Evolutionary conservation across 192 early-diverging fungal species (phyloP).

Genomic region (Backusella sp.): DNA sequence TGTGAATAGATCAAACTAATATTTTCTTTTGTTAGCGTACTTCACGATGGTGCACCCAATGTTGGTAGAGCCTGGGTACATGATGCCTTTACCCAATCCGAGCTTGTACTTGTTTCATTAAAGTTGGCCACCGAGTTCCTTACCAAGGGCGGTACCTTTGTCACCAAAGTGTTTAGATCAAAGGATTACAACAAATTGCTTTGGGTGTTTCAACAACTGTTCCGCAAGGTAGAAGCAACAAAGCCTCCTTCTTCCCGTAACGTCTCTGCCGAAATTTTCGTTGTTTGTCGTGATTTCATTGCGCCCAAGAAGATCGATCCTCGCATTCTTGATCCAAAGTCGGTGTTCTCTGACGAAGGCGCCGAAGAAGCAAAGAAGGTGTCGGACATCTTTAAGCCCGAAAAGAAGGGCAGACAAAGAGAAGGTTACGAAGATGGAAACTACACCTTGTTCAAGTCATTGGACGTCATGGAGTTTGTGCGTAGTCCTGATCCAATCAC

Average conservation of each 20-base stretch:
- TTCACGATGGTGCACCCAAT: constrained; percentile 99
- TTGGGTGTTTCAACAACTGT: constrained; percentile 98
- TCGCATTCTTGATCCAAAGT: constrained; percentile 86
- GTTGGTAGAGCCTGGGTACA: constrained; percentile 95
- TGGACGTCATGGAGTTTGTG: constrained; percentile 80
- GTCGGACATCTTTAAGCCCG: constrained; percentile 87
- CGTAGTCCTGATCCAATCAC: constrained; percentile 73
- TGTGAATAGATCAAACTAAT: too few species aligned
- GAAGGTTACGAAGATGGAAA: constrained; percentile 98
- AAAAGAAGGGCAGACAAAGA: constrained; percentile 88
- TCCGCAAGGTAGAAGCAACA: constrained; percentile 95
- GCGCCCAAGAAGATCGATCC: constrained; percentile 96
- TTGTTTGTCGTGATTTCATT: constrained; percentile 91
- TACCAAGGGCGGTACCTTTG: constrained; percentile 88
- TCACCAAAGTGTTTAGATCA: constrained; percentile 98
- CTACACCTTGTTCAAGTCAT: constrained; percentile 80
- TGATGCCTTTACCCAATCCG: constrained; percentile 95
- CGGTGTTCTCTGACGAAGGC: constrained; percentile 93
- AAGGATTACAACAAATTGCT: constrained; percentile 99
- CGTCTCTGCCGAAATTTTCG: constrained; percentile 99
- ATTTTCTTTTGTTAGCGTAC: constrained; percentile 53
- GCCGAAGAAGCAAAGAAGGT: constrained; percentile 44
- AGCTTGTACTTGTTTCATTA: constrained; percentile 87
- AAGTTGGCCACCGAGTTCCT: constrained; percentile 95
- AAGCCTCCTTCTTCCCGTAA: constrained; percentile 97